These are phyloP conservation scores for Cordyceps militaris DNA, from an alignment of 2,329 filamentous ascomycete species.

Conservation along the genomic window DNA sequence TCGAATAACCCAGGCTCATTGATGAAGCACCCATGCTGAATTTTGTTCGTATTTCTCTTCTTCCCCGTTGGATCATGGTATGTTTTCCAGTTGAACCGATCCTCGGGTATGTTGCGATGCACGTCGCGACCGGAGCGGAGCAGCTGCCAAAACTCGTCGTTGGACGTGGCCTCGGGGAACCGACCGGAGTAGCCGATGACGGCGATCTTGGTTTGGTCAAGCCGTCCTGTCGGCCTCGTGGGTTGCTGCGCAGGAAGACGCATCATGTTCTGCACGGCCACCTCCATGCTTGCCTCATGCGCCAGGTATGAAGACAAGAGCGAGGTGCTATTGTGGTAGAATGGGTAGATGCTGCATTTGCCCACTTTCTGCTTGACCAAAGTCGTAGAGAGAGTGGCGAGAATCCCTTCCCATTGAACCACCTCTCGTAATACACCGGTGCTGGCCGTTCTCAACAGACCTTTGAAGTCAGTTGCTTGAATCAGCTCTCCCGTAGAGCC, in stretches of 20 bases:
- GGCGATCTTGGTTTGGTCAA: conserved; percentile 54
- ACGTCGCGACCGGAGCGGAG: conserved; percentile 61
- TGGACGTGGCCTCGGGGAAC: conserved; percentile 34
- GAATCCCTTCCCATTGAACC: background rate
- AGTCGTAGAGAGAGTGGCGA: background rate
- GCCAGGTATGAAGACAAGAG: conserved; percentile 1
- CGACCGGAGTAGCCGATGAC: conserved; percentile 60
- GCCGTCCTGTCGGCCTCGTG: background rate
- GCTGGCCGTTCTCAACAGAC: background rate
- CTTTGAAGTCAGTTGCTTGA: background rate
- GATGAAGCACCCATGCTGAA: conserved; percentile 23
- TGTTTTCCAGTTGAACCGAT: conserved; percentile 47
- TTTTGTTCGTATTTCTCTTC: conserved; percentile 27
- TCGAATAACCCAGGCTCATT: conserved; percentile 67
- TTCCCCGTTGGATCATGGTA: conserved; percentile 63
- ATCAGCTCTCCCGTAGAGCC: background rate
- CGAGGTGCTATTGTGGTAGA: background rate
- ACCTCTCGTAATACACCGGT: background rate
- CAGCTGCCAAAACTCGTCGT: conserved; percentile 54
- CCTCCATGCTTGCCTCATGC: background rate
- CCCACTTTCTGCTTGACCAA: background rate
- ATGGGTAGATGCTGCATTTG: background rate
- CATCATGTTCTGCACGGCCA: background rate
- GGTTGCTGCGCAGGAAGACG: background rate
- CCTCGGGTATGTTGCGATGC: conserved; percentile 53